Evolutionary conservation across 768 basidiomycete genomes (phyloP), one percentile per base, ranked within the genome.

Genomic region (Trametes cubensis): DNA sequence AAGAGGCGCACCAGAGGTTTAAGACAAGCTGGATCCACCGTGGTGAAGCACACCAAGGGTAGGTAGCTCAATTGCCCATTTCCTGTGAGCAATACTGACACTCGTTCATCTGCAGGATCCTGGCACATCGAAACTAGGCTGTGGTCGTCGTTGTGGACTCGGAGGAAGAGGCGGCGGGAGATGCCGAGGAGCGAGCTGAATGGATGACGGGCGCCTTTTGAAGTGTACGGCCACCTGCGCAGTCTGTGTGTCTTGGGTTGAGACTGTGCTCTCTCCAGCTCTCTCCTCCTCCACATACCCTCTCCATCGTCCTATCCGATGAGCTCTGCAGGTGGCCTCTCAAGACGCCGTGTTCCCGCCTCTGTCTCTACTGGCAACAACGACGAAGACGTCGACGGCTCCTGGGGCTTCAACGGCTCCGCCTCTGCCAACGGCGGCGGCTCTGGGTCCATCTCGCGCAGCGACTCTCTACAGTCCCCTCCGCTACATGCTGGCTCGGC

Each of bases 401-500:
- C 70, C 45, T 69, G 75, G 64, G 69, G 65, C 48, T 62, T 69
- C 56, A 74, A 74, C 62, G 73, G 75, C 57, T 54, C 68, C 62
- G 60, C 60, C 8, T 34, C 34, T 34, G 34, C 34, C 34, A 34
- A 34, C 34, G 34, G 34, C 34, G 34, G 34, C 34, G 58, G 55
- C 56, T 64, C 66, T 55, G 63, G 63, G 50, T 60, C 67, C 5
- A 41, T 60, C 44, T 65, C 68, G 2, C 60, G 64, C 20, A 39
- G 45, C 40, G 64, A 65, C 38, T 58, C 64, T 15, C 51, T 58
- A 14, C 52, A 55, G 5, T 65, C 64, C 0, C 57, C 60, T 2
- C 8, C 51, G 6, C 38, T 63, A 26, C 89, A 91, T 71, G 90
- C 89, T 0, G 89, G 92, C 60, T 85, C 88, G 23, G 94, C 94